Percentiles rank a stretch among this genome's conserved stretches.
phyloP scores from a whole-genome alignment of 148 eudicot genomes.

The Rhododendron ferrugineum region DNA sequence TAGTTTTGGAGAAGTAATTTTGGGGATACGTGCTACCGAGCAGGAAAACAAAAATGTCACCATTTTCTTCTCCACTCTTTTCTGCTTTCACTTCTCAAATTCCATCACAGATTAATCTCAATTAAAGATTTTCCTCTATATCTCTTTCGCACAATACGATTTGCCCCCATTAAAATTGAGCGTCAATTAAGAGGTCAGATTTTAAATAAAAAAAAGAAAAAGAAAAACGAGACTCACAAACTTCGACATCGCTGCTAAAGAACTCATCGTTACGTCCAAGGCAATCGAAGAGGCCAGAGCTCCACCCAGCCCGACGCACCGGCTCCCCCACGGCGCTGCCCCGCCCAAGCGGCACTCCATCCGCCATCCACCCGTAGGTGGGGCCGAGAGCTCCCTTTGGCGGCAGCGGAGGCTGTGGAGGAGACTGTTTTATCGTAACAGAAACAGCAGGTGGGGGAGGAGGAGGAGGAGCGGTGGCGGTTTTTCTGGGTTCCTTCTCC shows the following conservation, averaged over 20 bases:
- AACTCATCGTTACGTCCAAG: constrained; percentile 68
- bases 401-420: neutral
- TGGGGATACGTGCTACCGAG: no score
- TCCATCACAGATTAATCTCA: no score
- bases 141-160: no score
- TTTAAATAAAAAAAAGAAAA: no score
- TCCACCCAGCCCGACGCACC: constrained; percentile 45
- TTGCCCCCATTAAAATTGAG: neutral
- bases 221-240: constrained; percentile 48
- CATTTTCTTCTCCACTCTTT: no score
- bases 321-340: constrained; percentile 32
- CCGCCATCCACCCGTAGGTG: constrained; percentile 54
- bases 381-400: constrained; percentile 8
- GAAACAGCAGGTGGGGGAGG: constrained; percentile 14
- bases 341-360: constrained; percentile 47
- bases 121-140: no score
- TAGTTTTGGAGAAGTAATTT: no score
- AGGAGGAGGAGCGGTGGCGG: constrained; percentile 16
- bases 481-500: neutral
- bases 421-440: neutral
- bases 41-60: no score
- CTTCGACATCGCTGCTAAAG: constrained; percentile 80
- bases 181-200: neutral
- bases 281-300: constrained; percentile 50
- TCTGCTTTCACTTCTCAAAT: no score